Evolutionary conservation across 106 monocot species (phyloP).

Genomic region (Apostasia shenzhenica): DNA sequence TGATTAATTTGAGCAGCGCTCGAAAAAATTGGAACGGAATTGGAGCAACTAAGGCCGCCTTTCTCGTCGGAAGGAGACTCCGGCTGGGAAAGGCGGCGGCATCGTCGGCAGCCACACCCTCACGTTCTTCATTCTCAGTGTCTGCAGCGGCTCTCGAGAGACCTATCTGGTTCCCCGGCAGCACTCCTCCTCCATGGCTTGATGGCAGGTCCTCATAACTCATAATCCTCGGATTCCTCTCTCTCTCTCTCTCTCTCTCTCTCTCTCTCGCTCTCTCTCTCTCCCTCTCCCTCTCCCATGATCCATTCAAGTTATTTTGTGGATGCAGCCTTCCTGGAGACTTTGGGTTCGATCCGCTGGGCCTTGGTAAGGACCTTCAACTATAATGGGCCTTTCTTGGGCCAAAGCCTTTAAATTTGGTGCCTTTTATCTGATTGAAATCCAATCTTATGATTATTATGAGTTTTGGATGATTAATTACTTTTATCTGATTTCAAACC

Average conservation of each 20-base stretch:
- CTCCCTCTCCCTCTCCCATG: not conserved
- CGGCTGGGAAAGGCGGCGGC: constrained; percentile 23
- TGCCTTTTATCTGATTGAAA: too few species aligned
- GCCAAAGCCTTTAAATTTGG: too few species aligned
- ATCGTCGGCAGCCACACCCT: constrained; percentile 14
- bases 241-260: not conserved
- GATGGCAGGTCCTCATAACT: constrained; percentile 56
- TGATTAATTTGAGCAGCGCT: constrained; percentile 17
- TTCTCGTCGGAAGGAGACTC: constrained; percentile 46
- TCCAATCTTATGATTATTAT: too few species aligned
- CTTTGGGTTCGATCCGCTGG: constrained; percentile 95
- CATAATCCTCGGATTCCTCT: not conserved
- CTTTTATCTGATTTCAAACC: too few species aligned
- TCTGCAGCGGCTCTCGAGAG: constrained; percentile 54
- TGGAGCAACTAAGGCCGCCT: constrained; percentile 38
- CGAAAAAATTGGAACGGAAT: constrained; percentile 35
- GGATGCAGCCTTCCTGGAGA: constrained; percentile 86
- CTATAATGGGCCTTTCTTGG: too few species aligned
- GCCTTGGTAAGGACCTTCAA: constrained; percentile 55
- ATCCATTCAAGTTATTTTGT: not conserved
- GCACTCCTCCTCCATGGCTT: constrained; percentile 96
- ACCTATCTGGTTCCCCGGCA: constrained; percentile 96
- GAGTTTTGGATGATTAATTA: too few species aligned
- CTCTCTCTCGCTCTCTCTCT: not conserved
- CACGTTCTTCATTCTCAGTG: constrained; percentile 26